A percentile compares a stretch with the other conserved stretches of the same genome.
Evolutionary conservation across 1,284 basidiomycete genomes (phyloP).

Genomic region (Heterobasidion irregulare): DNA sequence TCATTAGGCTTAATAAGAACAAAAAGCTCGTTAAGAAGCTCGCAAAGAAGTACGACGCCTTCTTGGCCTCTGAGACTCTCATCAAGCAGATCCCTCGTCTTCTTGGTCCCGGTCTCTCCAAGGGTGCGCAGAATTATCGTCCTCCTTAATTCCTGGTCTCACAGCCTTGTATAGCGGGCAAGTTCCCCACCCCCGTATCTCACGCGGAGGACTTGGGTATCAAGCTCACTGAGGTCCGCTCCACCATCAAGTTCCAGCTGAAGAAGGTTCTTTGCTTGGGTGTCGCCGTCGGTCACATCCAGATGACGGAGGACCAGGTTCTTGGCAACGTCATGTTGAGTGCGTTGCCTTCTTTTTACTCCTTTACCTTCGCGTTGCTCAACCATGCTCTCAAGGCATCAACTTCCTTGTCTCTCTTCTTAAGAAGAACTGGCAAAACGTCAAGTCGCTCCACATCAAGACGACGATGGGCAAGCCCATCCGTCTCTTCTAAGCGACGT

Average conservation of each 20-base stretch:
- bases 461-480: slow-evolving; percentile 98
- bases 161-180: slow-evolving; percentile 69
- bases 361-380: neutral
- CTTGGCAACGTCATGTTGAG: slow-evolving; percentile 96
- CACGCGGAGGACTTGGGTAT: slow-evolving; percentile 87
- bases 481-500: slow-evolving; percentile 72
- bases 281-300: slow-evolving; percentile 95
- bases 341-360: slow-evolving; percentile 27
- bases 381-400: slow-evolving; percentile 53
- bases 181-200: slow-evolving; percentile 97
- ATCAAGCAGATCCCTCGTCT: slow-evolving; percentile 99
- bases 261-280: slow-evolving; percentile 99
- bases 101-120: slow-evolving; percentile 98
- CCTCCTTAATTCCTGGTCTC: neutral
- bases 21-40: slow-evolving; percentile 99
- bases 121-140: slow-evolving; percentile 44
- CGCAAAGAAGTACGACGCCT: slow-evolving; percentile 99
- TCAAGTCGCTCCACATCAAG: slow-evolving; percentile 99
- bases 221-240: slow-evolving; percentile 95
- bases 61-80: slow-evolving; percentile 94
- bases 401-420: slow-evolving; percentile 99
- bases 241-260: slow-evolving; percentile 99
- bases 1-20: slow-evolving; percentile 90
- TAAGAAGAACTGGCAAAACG: slow-evolving; percentile 99
- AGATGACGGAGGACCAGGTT: slow-evolving; percentile 98